Evolutionary conservation across 1,284 basidiomycete genomes (phyloP).

Genomic region (Ganoderma multipileum): DNA sequence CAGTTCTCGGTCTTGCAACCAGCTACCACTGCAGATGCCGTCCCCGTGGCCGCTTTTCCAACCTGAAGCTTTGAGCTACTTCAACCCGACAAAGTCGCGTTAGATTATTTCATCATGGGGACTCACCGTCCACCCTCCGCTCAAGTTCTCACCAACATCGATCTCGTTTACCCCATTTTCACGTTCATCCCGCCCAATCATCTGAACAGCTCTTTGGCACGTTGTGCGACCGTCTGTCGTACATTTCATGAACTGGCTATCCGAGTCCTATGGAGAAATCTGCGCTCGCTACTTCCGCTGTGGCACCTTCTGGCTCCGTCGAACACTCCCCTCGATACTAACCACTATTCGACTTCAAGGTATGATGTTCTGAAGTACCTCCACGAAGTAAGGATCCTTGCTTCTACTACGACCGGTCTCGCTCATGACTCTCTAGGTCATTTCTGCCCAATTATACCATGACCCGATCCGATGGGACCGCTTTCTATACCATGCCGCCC

Average conservation of each 20-base stretch:
- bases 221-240: constrained; percentile 5
- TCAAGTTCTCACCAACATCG: background rate
- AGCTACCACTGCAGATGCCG: too few species aligned
- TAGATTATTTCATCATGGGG: background rate
- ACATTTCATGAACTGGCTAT: background rate
- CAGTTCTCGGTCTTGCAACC: too few species aligned
- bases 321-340: background rate
- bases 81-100: too few species aligned
- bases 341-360: background rate
- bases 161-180: background rate
- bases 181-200: background rate
- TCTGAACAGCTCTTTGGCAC: background rate
- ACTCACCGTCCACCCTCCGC: background rate
- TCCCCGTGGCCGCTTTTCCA: too few species aligned
- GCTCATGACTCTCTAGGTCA: background rate
- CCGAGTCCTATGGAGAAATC: constrained; percentile 6
- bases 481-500: background rate
- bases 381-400: background rate
- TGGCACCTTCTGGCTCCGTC: constrained; percentile 8
- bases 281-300: background rate
- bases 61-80: too few species aligned
- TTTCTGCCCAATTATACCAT: background rate
- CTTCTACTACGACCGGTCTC: background rate
- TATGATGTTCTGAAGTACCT: background rate
- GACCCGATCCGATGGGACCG: background rate